Conservation (phyloP, 202 grass and related monocot species). For the Elaeis oleifera region DNA sequence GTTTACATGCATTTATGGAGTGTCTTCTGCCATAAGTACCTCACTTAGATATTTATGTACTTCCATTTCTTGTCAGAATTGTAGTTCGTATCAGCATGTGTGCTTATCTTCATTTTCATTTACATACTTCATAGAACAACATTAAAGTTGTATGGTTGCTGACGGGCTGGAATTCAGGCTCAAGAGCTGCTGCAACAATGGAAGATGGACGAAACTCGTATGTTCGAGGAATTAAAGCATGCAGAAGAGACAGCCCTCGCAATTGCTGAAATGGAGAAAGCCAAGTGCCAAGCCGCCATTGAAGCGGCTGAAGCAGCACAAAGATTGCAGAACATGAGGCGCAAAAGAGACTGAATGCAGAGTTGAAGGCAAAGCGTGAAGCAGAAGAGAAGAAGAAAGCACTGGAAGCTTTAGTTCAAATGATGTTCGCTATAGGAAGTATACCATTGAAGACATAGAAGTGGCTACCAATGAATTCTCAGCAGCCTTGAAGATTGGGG, state of each 20-base stretch:
- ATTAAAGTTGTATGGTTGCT: conserved; percentile 10
- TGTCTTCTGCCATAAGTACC: too few relatives aligned
- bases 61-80: too few relatives aligned
- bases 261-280: conserved; percentile 72
- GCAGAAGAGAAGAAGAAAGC: conserved; percentile 61
- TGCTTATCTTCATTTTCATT: too few relatives aligned
- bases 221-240: conserved; percentile 49
- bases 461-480: conserved; percentile 67
- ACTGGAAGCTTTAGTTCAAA: conserved; percentile 35
- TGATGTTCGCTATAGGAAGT: conserved; percentile 69
- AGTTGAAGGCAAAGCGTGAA: conserved; percentile 56
- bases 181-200: conserved; percentile 62
- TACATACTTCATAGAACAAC: not conserved
- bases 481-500: conserved; percentile 68
- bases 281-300: conserved; percentile 82
- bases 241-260: conserved; percentile 78
- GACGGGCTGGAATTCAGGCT: conserved; percentile 38
- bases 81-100: too few relatives aligned
- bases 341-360: conserved; percentile 72
- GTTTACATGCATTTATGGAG: too few relatives aligned
- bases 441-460: conserved; percentile 91
- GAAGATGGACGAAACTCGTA: conserved; percentile 60
- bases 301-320: conserved; percentile 78
- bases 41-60: too few relatives aligned
- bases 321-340: conserved; percentile 70